phyloP scores from a whole-genome alignment of 345 rosid genomes.

The Salix caprea region DNA sequence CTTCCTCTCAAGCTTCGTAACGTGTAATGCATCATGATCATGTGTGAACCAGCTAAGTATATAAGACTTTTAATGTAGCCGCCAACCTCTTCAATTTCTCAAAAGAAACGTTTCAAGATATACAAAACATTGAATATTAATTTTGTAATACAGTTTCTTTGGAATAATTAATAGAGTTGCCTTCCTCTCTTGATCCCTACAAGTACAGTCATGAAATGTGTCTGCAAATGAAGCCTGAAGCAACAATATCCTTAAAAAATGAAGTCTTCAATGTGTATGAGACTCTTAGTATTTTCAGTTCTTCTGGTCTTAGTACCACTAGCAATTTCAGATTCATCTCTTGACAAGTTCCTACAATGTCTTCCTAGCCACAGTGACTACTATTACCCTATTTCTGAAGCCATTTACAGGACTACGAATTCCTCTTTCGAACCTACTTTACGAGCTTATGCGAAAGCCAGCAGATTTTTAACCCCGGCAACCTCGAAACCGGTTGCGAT shows the following conservation, averaged over 20 bases:
- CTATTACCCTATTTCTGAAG: background rate
- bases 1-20: too few species aligned
- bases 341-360: background rate
- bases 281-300: background rate
- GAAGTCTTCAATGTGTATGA: background rate
- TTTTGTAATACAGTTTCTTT: too few species aligned
- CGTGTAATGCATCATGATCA: too few species aligned
- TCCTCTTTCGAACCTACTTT: background rate
- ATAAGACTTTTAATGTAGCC: too few species aligned
- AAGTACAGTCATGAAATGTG: background rate
- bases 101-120: too few species aligned
- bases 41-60: too few species aligned
- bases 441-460: background rate
- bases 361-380: background rate
- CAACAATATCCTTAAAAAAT: background rate
- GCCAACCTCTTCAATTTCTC: too few species aligned
- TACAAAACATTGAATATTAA: too few species aligned
- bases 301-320: background rate
- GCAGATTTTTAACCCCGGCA: background rate
- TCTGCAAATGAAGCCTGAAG: too few species aligned
- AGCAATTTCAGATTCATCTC: background rate
- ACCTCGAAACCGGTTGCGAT: constrained; percentile 1
- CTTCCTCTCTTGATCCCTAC: background rate
- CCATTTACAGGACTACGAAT: background rate
- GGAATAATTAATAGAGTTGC: too few species aligned